Percentiles rank a stretch among this genome's conserved stretches.
Evolutionary conservation across 2,329 filamentous ascomycete species (phyloP).

Genomic region (Penicillium frequentans): DNA sequence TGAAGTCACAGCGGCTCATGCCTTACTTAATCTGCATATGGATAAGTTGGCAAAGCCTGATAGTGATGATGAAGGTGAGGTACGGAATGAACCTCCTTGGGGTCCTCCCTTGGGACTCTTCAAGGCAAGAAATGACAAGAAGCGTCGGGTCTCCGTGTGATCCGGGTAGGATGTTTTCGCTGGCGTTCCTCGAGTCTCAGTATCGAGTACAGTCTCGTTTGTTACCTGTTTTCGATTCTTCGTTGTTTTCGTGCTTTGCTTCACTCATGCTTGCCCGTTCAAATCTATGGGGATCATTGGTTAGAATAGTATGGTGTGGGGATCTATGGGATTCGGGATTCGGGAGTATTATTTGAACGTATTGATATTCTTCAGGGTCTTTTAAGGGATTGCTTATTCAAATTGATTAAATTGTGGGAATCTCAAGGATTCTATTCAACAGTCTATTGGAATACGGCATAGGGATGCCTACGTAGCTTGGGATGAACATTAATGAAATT

Average conservation of each 20-base stretch:
- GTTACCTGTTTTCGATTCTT: not conserved
- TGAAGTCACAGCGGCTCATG: constrained; percentile 40
- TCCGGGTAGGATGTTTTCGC: not conserved
- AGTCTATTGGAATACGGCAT: too few relatives aligned
- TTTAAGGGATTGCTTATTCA: too few relatives aligned
- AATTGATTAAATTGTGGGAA: too few relatives aligned
- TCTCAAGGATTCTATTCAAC: too few relatives aligned
- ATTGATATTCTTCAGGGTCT: too few relatives aligned
- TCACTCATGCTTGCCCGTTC: not conserved
- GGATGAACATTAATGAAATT: not conserved
- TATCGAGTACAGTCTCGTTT: not conserved
- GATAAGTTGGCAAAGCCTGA: constrained; percentile 23
- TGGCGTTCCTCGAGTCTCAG: not conserved
- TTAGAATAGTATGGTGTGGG: not conserved
- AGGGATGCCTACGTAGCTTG: not conserved
- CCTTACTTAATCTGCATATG: constrained; percentile 36
- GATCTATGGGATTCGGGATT: not conserved
- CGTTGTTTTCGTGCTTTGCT: not conserved
- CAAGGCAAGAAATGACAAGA: not conserved
- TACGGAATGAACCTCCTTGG: not conserved
- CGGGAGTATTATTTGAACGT: too few relatives aligned
- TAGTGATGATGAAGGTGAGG: constrained; percentile 13
- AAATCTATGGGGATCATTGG: not conserved
- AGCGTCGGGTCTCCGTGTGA: not conserved
- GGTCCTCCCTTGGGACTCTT: not conserved